Percentiles rank a stretch among this genome's conserved stretches.
Conservation (phyloP, 257 asterid genomes). For the Avicennia marina region DNA sequence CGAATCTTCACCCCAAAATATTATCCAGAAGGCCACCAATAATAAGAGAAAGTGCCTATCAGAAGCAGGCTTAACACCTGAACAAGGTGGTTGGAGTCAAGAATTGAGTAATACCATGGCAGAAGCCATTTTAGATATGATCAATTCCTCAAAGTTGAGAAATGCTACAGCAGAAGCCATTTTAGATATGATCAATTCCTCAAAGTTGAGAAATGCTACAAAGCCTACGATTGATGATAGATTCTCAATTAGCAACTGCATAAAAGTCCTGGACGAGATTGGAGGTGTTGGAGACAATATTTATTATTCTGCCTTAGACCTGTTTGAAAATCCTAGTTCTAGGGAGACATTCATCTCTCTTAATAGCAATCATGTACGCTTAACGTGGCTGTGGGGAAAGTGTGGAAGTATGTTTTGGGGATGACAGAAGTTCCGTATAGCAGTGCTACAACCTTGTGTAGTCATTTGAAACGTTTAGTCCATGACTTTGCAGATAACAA, state of each 20-base stretch:
- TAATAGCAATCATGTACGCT: conserved; percentile 35
- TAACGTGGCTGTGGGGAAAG: conserved; percentile 77
- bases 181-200: conserved; percentile 57
- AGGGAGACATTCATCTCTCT: conserved; percentile 76
- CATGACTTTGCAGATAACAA: neutral
- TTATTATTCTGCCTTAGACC: conserved; percentile 71
- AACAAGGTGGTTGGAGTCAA: conserved; percentile 40
- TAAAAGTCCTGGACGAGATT: conserved; percentile 73
- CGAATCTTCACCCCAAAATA: conserved; percentile 36
- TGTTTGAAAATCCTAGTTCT: conserved; percentile 59
- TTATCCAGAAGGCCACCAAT: conserved; percentile 34
- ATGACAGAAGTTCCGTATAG: too few relatives aligned
- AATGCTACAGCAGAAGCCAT: conserved; percentile 60
- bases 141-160: conserved; percentile 52
- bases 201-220: conserved; percentile 35
- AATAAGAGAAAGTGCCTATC: conserved; percentile 69
- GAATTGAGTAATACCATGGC: conserved; percentile 54
- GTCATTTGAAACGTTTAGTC: too few relatives aligned
- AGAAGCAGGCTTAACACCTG: conserved; percentile 40
- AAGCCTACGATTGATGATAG: conserved; percentile 38
- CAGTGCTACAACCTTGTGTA: too few relatives aligned
- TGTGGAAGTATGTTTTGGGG: conserved; percentile 13
- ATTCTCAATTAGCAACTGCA: conserved; percentile 64
- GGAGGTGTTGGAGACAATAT: conserved; percentile 61
- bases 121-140: conserved; percentile 56